Evolutionary conservation across 352 stramenopile species (phyloP).

Genomic region (Blastocystis sp.): DNA sequence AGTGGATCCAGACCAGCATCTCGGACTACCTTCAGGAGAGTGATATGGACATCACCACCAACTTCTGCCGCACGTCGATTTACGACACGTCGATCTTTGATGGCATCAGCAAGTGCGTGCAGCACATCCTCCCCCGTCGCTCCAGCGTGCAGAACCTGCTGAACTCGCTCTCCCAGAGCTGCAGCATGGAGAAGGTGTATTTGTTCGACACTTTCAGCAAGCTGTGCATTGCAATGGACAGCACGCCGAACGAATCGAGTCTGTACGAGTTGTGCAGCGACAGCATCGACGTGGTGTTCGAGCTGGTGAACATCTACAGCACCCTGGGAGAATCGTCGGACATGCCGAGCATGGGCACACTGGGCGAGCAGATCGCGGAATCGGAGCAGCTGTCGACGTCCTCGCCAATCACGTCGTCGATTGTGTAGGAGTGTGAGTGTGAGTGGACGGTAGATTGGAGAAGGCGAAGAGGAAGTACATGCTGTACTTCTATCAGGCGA

Average conservation of each 20-base stretch:
- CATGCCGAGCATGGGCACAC: neutral
- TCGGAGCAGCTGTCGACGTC: neutral
- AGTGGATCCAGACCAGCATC: slow-evolving; percentile 43
- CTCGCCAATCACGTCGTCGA: slow-evolving; percentile 29
- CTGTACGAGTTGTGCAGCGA: slow-evolving; percentile 68
- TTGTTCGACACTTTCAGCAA: slow-evolving; percentile 67
- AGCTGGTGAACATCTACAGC: slow-evolving; percentile 65
- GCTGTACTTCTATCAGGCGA: slow-evolving; percentile 61
- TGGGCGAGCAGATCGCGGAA: neutral
- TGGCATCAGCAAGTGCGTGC: slow-evolving; percentile 64
- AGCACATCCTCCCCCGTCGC: slow-evolving; percentile 58
- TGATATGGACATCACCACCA: slow-evolving; percentile 55
- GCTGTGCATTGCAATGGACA: slow-evolving; percentile 67
- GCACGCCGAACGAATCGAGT: slow-evolving; percentile 44
- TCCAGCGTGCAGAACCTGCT: slow-evolving; percentile 52
- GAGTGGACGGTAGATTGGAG: slow-evolving; percentile 44
- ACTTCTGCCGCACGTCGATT: slow-evolving; percentile 62
- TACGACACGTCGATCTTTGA: slow-evolving; percentile 68
- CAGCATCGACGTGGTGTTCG: slow-evolving; percentile 67
- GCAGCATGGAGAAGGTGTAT: slow-evolving; percentile 68
- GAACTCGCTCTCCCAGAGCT: slow-evolving; percentile 68
- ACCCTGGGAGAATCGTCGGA: neutral
- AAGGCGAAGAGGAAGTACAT: slow-evolving; percentile 64
- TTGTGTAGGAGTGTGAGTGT: neutral
- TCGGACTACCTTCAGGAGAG: slow-evolving; percentile 19